A percentile compares a stretch with the other conserved stretches of the same genome.
These are phyloP conservation scores for Lecanoromycetidae sp. DNA, from an alignment of 2,329 filamentous ascomycete species.

Conservation along the genomic window DNA sequence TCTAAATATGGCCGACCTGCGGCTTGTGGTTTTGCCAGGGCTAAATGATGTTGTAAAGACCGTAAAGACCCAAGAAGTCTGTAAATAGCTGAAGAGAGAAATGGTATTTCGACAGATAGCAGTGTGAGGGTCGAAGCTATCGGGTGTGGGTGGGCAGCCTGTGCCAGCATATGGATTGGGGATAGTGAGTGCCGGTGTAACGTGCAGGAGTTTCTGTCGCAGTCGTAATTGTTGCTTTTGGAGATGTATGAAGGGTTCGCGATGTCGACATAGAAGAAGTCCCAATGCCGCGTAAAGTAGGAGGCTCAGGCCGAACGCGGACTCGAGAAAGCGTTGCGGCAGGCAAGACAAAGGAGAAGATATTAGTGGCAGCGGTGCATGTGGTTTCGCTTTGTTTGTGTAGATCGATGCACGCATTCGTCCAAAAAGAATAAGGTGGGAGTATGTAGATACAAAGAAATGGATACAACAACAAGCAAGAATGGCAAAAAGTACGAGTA, in stretches of 20 bases:
- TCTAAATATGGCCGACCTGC: neutral
- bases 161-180: too few relatives aligned
- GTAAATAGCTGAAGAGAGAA: neutral
- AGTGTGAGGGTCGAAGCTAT: neutral
- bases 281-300: neutral
- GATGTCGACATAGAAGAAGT: neutral
- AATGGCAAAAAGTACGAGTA: too few relatives aligned
- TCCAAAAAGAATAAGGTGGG: too few relatives aligned
- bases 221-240: too few relatives aligned
- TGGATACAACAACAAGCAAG: too few relatives aligned
- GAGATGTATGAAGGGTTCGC: too few relatives aligned
- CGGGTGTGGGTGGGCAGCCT: too few relatives aligned
- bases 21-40: neutral
- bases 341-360: neutral
- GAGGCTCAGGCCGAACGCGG: neutral
- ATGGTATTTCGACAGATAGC: neutral
- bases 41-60: conserved; percentile 8
- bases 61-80: neutral
- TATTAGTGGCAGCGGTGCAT: conserved; percentile 3
- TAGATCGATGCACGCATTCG: neutral
- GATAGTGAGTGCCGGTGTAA: too few relatives aligned
- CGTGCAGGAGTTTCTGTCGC: too few relatives aligned
- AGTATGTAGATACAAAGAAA: too few relatives aligned
- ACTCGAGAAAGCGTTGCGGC: neutral
- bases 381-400: neutral